Base-by-base conservation (phyloP, 768 basidiomycete genomes). In the Strobilomyces confusus region DNA sequence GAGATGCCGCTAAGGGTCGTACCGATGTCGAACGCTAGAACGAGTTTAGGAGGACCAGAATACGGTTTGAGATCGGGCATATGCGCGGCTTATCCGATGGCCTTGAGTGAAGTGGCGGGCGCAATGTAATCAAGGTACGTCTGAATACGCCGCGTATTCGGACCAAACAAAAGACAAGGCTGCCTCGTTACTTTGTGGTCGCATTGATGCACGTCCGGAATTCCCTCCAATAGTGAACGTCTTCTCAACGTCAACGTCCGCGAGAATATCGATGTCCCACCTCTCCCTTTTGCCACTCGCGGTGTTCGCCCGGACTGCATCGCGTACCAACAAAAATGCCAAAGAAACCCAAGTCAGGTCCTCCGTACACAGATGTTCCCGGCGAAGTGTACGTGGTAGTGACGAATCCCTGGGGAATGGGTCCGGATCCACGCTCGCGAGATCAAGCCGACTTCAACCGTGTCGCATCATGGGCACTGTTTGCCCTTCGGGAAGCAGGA, bases 41-140 rank as follows among this genome's bases (percentile, higher is more conserved):
- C 69, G 3, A 79, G 66, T 49, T 71, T 72, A 7, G 43, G 26
- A 20, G 48, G 19, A 1, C 59, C 59, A 13, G 37, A 11, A 41
- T 60, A 29, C 9, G 47, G 37, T 41, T 51, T 57, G 22, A 34
- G 33, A 5, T 17, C 15, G 9, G 14, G 22, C 45, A 36, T 47
- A 26, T 26, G 26, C 26, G 8, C 4, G 26, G 8, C 26, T 26
- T 26, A 26, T 26, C 26, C 26, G 26, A 26, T 26, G 26, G 8
- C 26, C 40, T 9, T 26, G 26, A 26, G 26, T 26, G 26, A n/a
- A n/a, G n/a, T n/a, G n/a, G n/a, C n/a, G 26, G 26, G 4, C 4
- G 26, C 26, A 26, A 26, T 26, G 26, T 26, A 26, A 26, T 26
- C n/a, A n/a, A n/a, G n/a, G n/a, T n/a, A n/a, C n/a, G n/a, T n/a